Base-by-base conservation (phyloP, 495 filamentous ascomycete species). In the Wilcoxina mikolae region DNA sequence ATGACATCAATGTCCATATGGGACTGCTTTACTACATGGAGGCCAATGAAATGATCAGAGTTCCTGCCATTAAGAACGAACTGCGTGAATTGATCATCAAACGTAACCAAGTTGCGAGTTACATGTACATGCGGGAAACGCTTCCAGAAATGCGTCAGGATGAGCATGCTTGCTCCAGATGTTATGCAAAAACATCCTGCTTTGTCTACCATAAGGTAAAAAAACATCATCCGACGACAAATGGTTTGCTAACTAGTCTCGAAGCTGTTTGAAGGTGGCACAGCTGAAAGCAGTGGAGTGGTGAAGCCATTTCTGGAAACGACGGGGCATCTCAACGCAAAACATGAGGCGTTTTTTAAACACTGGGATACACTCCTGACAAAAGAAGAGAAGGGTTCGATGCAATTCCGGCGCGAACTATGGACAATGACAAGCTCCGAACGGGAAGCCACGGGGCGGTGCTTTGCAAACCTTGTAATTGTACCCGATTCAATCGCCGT, bases 1-100 rank as follows among this genome's bases (percentile, higher is more conserved):
- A 98, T 69, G 81, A 96, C 69, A 72, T 95, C 42, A 84, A 93
- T 31, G 81, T 95, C 38, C 77, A 76, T 15, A 93, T 85, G 61
- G 91, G 91, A 1, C 78, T 98, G 49, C 69, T 98, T 15, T 96
- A 95, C 68, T 98, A 98, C 60, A 80, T 94, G 71, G 90, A 95
- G 60, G 84, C 79, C 10, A 85, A 84, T 0, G 81, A 88, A 58
- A 94, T 82, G 5, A 75, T 85, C 41, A 81, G 87, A 20, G 86
- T 98, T 25, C 85, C 85, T 1, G 78, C 84, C 2, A 76, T 95
- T 53, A 76, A 85, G 10, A 79, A 84, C 63, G 91, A 96, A 62
- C 75, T 96, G 47, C 77, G 85, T 17, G 87, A 95, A 50, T 93
- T 98, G 87, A 82, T 98, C 52, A 88, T 95, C 71, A 81, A 90